A percentile compares a stretch with the other conserved stretches of the same genome.
Conservation (phyloP, 2,329 filamentous ascomycete genomes). For the Arthrinium puccinioides region DNA sequence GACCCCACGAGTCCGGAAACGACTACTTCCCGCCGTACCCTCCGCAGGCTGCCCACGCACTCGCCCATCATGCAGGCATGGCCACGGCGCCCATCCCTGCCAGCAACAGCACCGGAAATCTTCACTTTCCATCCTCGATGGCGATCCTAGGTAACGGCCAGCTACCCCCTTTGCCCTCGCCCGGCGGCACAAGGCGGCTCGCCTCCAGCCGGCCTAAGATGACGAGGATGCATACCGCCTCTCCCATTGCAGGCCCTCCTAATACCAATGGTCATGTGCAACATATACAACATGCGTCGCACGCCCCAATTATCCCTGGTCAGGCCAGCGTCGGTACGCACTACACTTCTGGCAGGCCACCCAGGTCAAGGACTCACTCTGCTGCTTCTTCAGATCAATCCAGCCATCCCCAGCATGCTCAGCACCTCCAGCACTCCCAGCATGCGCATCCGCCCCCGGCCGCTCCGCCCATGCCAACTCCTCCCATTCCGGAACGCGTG, state of each 20-base stretch:
- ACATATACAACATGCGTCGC: conserved; percentile 30
- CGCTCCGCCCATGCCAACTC: conserved; percentile 42
- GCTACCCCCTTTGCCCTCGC: conserved; percentile 73
- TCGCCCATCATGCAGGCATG: conserved; percentile 12
- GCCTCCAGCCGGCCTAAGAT: conserved; percentile 39
- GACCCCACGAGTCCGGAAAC: conserved; percentile 25
- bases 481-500: conserved; percentile 47
- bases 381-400: conserved; percentile 46
- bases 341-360: conserved; percentile 31
- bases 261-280: conserved; percentile 33
- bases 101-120: conserved; percentile 16
- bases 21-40: conserved; percentile 27
- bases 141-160: conserved; percentile 76
- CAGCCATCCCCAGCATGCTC: conserved; percentile 22
- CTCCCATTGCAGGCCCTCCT: conserved; percentile 58
- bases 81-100: conserved; percentile 15
- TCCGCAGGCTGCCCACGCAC: conserved; percentile 7
- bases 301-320: too few relatives aligned
- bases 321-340: conserved; percentile 28
- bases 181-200: conserved; percentile 53
- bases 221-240: conserved; percentile 69
- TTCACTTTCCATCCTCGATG: conserved; percentile 56
- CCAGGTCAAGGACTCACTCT: conserved; percentile 52
- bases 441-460: conserved; percentile 23
- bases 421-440: too few relatives aligned